Base-by-base conservation (phyloP, 306 rosid genomes). In the Senna tora region DNA sequence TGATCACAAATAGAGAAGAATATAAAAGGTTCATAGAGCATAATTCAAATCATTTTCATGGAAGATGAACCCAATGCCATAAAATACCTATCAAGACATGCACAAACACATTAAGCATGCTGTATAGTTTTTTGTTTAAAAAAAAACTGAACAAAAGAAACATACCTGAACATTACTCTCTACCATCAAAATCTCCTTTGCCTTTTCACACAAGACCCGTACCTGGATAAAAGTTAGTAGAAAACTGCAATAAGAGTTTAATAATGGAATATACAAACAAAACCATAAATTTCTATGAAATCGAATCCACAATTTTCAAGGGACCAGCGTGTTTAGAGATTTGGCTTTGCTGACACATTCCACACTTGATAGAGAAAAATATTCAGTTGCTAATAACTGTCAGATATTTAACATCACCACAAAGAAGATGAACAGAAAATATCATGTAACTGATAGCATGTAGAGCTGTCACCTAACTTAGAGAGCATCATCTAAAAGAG, bases 161-260 rank as follows among this genome's bases (percentile, higher is more conserved):
- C 79, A 65, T 42, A 89, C 97, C 92, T 94, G 95, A n/a, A 94
- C 99, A 81, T 91, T 94, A 83, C 99, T 94, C 78, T 94, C 99
- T 28, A 91, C 95, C 97, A 89, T 94, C 75, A 94, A 82, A 77
- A 94, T 91, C 80, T 94, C 96, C 75, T 94, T 94, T 51, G 97
- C 97, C 87, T 94, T 94, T 17, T 88, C 97, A 67, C 97, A 94
- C 80, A 91, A 77, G 59, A 41, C 85, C 81, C 92, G 86, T 47
- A 91, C 97, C 97, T 94, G 80, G 71, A 74, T 32, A 72, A 32
- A 17, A 15, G 41, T 60, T 1, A 53, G 41, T 51, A 75, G 33
- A 55, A n/a, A 13, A 52, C 51, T 71, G 30, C 57, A 61, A 45
- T 59, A 52, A 65, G 30, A 36, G 28, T 71, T 33, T 49, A 54